Conservation (phyloP, 495 filamentous ascomycete species). For the Tuber calosporum region DNA sequence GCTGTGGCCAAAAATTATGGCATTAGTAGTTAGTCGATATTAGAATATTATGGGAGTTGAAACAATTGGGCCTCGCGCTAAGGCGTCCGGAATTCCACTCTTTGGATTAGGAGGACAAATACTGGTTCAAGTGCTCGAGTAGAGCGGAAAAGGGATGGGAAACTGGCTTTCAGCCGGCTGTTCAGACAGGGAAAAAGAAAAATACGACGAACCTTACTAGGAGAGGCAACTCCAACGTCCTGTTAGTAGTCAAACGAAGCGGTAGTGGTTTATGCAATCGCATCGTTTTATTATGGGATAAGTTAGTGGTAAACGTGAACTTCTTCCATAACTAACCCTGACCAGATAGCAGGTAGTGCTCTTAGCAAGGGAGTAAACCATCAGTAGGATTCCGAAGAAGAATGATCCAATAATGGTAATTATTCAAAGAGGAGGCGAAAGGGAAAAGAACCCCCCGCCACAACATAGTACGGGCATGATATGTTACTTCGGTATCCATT, state of each 20-base stretch:
- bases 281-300: neutral
- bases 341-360: neutral
- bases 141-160: no score
- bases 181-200: neutral
- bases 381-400: neutral
- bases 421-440: neutral
- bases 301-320: neutral
- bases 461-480: neutral
- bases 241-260: neutral
- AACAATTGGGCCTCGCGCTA: neutral
- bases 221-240: neutral
- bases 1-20: neutral
- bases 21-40: neutral
- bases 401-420: neutral
- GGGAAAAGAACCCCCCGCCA: neutral
- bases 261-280: neutral
- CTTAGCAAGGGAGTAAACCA: neutral
- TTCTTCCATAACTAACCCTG: neutral
- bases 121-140: no score
- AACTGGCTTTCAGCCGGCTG: neutral
- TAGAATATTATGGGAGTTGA: neutral
- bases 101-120: neutral
- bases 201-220: neutral
- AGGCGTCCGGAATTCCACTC: neutral
- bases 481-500: neutral